Evolutionary conservation across 129 eudicot genomes (phyloP).

Genomic region (Flaveria linearis): DNA sequence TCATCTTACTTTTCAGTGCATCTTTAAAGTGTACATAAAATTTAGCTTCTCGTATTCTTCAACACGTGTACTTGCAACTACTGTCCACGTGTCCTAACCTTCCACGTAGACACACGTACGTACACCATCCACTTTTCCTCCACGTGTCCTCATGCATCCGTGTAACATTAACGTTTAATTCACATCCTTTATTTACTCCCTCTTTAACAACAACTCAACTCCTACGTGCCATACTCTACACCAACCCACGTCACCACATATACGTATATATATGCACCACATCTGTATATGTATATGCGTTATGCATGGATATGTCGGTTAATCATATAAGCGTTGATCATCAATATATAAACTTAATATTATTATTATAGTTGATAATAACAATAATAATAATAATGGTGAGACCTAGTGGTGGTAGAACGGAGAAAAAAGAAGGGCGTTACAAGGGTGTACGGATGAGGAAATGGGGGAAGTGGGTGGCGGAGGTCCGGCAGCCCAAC

Average conservation of each 20-base stretch:
- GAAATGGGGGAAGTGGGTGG: conserved; percentile 95
- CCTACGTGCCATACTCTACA: conserved; percentile 17
- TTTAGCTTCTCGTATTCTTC: not conserved
- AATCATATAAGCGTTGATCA: too few species aligned
- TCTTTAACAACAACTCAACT: conserved; percentile 8
- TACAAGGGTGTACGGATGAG: conserved; percentile 89
- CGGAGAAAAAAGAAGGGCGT: conserved; percentile 35
- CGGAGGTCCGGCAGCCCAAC: conserved; percentile 85
- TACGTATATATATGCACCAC: not conserved
- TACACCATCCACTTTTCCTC: not conserved
- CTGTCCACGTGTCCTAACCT: conserved; percentile 27
- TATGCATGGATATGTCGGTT: not conserved
- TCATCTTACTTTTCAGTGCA: too few species aligned
- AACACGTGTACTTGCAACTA: conserved; percentile 24
- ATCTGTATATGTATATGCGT: not conserved
- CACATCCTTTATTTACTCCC: not conserved
- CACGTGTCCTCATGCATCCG: conserved; percentile 29
- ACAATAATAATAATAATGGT: conserved; percentile 12
- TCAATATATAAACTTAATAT: too few species aligned
- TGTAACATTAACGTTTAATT: conserved; percentile 14
- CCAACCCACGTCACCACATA: conserved; percentile 20
- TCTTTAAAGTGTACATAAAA: too few species aligned
- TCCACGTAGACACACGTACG: conserved; percentile 18
- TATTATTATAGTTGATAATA: not conserved
- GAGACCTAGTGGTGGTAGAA: conserved; percentile 32